Conservation (phyloP, 371 early-diverging fungal species). For the Entomophthora muscae region DNA sequence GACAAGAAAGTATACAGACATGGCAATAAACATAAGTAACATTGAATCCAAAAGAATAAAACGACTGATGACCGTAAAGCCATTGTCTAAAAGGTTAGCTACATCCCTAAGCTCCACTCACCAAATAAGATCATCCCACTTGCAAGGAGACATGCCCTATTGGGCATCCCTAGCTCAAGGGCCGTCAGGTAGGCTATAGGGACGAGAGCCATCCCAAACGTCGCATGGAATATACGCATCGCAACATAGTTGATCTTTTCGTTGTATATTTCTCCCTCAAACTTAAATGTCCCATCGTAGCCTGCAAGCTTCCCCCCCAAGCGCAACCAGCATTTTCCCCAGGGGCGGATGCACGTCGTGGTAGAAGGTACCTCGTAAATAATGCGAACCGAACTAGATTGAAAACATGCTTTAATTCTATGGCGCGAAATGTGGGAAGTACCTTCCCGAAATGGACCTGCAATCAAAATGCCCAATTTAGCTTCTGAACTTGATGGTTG, state of each 20-base stretch:
- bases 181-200: slow-evolving; percentile 89
- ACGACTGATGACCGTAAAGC: slow-evolving; percentile 73
- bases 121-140: slow-evolving; percentile 67
- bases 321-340: slow-evolving; percentile 94
- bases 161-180: slow-evolving; percentile 50
- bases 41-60: slow-evolving; percentile 97
- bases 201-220: slow-evolving; percentile 85
- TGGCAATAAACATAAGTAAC: slow-evolving; percentile 84
- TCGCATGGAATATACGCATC: slow-evolving; percentile 85
- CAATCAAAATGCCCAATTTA: neutral
- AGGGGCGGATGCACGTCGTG: slow-evolving; percentile 99
- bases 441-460: slow-evolving; percentile 17
- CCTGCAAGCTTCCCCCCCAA: slow-evolving; percentile 80
- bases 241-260: slow-evolving; percentile 63
- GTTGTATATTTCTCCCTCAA: slow-evolving; percentile 77
- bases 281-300: slow-evolving; percentile 79
- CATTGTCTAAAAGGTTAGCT: slow-evolving; percentile 22
- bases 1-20: slow-evolving; percentile 57
- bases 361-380: slow-evolving; percentile 86
- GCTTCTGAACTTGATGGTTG: too few species aligned
- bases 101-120: slow-evolving; percentile 14
- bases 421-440: neutral
- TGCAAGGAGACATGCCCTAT: slow-evolving; percentile 42
- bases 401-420: too few species aligned
- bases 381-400: slow-evolving; percentile 80